phyloP scores from a whole-genome alignment of 2,329 filamentous ascomycete species.

The Aureobasidium zeae region DNA sequence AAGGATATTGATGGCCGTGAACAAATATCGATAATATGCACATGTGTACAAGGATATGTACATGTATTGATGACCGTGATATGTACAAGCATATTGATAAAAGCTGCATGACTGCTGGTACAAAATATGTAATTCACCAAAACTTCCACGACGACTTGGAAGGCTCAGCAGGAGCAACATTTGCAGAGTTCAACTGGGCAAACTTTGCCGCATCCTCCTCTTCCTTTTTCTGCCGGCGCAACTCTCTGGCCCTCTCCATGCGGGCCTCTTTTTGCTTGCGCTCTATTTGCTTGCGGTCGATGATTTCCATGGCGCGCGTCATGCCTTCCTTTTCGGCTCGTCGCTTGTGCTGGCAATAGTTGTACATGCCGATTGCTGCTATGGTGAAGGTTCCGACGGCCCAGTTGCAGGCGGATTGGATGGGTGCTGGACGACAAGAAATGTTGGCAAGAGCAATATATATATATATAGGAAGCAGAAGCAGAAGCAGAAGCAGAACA shows the following conservation, averaged over 20 bases:
- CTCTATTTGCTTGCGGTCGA: constrained; percentile 62
- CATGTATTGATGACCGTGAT: background rate
- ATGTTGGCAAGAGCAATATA: constrained; percentile 19
- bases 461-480: no score
- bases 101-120: no score
- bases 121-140: constrained; percentile 28
- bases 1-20: no score
- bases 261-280: constrained; percentile 42
- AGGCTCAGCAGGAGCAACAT: constrained; percentile 6
- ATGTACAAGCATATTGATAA: no score
- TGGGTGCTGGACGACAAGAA: constrained; percentile 38
- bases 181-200: constrained; percentile 21
- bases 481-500: background rate
- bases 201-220: constrained; percentile 33
- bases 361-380: constrained; percentile 63
- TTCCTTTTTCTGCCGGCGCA: constrained; percentile 36
- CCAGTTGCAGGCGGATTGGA: constrained; percentile 70
- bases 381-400: constrained; percentile 69
- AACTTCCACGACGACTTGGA: constrained; percentile 29
- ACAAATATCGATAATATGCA: no score
- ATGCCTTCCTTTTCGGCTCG: constrained; percentile 71
- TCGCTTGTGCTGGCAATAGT: constrained; percentile 71
- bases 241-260: constrained; percentile 32
- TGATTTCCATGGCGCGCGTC: constrained; percentile 74
- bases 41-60: constrained; percentile 8